Base-by-base conservation (phyloP, 495 filamentous ascomycete genomes). In the Aspergillus wentii region DNA sequence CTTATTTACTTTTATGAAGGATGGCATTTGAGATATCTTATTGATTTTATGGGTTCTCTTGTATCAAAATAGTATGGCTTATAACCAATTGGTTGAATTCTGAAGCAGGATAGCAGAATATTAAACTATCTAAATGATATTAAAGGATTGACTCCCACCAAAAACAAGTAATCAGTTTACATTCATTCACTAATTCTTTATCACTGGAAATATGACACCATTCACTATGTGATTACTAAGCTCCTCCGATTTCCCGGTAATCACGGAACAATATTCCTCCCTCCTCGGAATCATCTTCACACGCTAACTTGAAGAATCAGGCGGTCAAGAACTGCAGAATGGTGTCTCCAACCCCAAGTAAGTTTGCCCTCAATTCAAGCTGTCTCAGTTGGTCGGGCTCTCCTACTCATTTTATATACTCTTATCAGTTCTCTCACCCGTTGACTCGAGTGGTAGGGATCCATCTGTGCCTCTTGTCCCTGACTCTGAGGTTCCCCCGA, bases 271-370 rank as follows among this genome's bases (percentile, higher is more conserved):
- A n/a, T 8, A 16, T 38, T 44, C 7, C 18, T 38, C 38, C 40
- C 9, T 25, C 6, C 20, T 7, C 18, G 11, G 17, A 5, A 7
- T 30, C 40, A 35, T 19, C 2, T 31, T 5, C 5, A 6, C 17
- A 16, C 35, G 35, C 44, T 47, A 49, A 27, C 44, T 23, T 1
- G 30, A 40, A 44, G 23, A 33, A 31, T 4, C 32, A 51, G 42
- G 52, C 52, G 52, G 52, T 56, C 29, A 40, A 15, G n/a, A 0
- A 18, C 9, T 38, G 51, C 47, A 55, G 33, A 55, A 56, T 47
- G 36, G 27, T 36, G 35, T 36, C 40, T 41, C 28, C 26, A 33
- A 46, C 29, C 23, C 42, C 44, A 40, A 33, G 52, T 44, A 43
- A 51, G 52, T 51, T 51, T 49, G 41, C 23, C 33, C 13, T 21